Percentiles rank a stretch among this genome's conserved stretches.
Evolutionary conservation across 1,284 basidiomycete genomes (phyloP).

Genomic region (Golubevia sp.): DNA sequence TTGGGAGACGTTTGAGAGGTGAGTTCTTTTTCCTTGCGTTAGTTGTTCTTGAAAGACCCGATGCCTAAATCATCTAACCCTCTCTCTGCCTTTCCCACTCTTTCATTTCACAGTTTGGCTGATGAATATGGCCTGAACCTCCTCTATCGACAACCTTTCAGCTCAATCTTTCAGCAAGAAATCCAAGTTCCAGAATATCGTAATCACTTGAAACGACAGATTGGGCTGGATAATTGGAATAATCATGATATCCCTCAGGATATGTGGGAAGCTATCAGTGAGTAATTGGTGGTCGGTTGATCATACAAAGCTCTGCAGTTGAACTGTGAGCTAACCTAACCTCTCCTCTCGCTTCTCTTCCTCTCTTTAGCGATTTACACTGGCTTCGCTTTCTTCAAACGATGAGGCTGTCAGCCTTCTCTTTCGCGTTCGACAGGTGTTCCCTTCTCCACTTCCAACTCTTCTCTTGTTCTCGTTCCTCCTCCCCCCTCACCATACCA

Average conservation of each 20-base stretch:
- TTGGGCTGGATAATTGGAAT: slow-evolving; percentile 23
- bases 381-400: slow-evolving; percentile 41
- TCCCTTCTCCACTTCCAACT: background rate
- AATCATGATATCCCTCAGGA: slow-evolving; percentile 13
- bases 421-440: background rate
- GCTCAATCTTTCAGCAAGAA: slow-evolving; percentile 40
- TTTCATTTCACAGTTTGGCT: slow-evolving; percentile 71
- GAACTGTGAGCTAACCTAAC: no score
- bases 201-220: slow-evolving; percentile 33
- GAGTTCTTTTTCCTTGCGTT: slow-evolving; percentile 55
- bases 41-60: background rate
- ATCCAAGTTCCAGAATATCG: slow-evolving; percentile 18
- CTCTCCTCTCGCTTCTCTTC: background rate
- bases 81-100: background rate
- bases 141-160: slow-evolving; percentile 81
- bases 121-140: slow-evolving; percentile 77
- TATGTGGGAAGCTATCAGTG: slow-evolving; percentile 49
- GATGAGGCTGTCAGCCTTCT: background rate
- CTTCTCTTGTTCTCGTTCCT: no score
- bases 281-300: slow-evolving; percentile 6
- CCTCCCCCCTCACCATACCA: background rate
- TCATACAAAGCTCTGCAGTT: background rate
- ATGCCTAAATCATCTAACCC: background rate
- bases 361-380: slow-evolving; percentile 30
- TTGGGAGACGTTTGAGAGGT: slow-evolving; percentile 91